Conservation (phyloP, 1,284 basidiomycete species). For the Mycena citricolor region DNA sequence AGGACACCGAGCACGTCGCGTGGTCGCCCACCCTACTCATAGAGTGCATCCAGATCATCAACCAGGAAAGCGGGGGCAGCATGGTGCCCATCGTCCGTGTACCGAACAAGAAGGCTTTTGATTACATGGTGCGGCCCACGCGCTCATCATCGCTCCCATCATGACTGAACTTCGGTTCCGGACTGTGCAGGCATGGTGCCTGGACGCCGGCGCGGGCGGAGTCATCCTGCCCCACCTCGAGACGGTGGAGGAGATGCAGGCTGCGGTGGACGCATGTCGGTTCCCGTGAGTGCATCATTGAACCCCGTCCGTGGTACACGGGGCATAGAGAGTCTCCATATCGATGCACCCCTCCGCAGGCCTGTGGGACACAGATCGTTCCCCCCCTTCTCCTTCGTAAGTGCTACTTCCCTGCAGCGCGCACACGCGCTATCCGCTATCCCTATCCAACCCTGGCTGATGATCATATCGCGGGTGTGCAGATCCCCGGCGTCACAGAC, state of each 20-base stretch:
- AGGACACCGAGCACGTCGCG: conserved; percentile 17
- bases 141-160: no score
- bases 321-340: no score
- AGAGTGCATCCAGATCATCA: conserved; percentile 15
- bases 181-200: conserved; percentile 8
- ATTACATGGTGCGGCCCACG: conserved; percentile 16
- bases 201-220: conserved; percentile 15
- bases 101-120: conserved; percentile 12
- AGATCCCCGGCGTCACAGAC: conserved; percentile 18
- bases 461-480: no score
- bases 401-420: neutral
- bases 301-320: no score
- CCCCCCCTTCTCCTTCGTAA: conserved; percentile 13
- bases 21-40: conserved; percentile 8
- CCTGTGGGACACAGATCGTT: conserved; percentile 13
- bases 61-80: conserved; percentile 13
- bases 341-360: no score
- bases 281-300: conserved; percentile 6
- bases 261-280: conserved; percentile 8
- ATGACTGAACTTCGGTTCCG: no score
- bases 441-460: no score
- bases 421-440: neutral
- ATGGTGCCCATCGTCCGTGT: conserved; percentile 16
- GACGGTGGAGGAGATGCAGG: conserved; percentile 9
- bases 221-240: conserved; percentile 13